Conservation (phyloP, 2,329 filamentous ascomycete genomes). For the Microcera coccophila region DNA sequence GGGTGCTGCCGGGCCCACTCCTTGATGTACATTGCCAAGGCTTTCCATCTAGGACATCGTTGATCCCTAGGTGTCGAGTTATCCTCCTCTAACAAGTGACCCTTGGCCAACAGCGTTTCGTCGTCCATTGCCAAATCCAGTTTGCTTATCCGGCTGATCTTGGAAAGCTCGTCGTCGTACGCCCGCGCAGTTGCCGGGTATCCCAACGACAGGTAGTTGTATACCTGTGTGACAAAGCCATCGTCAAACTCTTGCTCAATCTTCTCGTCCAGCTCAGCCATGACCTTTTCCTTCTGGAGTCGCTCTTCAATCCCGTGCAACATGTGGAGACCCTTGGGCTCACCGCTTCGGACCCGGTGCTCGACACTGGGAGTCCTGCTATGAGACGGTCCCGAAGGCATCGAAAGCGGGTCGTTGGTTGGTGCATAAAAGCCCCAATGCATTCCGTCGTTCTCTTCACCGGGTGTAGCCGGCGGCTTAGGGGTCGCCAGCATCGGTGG, state of each 20-base stretch:
- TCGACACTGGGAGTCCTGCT: constrained; percentile 19
- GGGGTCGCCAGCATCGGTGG: constrained; percentile 52
- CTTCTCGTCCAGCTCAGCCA: constrained; percentile 49
- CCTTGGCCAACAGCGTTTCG: constrained; percentile 55
- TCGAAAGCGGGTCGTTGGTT: constrained; percentile 24
- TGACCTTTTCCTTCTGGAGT: constrained; percentile 46
- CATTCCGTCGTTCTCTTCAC: constrained; percentile 44
- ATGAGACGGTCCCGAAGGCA: constrained; percentile 19
- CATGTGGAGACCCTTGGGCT: constrained; percentile 45
- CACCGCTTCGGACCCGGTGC: constrained; percentile 26
- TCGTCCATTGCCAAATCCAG: constrained; percentile 71
- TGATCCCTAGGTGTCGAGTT: constrained; percentile 42
- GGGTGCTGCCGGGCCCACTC: constrained; percentile 92
- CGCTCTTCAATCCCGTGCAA: constrained; percentile 51
- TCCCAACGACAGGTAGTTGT: constrained; percentile 91
- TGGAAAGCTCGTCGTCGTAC: constrained; percentile 81
- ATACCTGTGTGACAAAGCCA: constrained; percentile 87
- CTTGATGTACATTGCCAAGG: constrained; percentile 74
- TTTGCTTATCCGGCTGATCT: constrained; percentile 68
- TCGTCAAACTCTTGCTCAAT: constrained; percentile 70
- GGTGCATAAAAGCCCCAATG: constrained; percentile 40
- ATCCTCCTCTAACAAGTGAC: constrained; percentile 65
- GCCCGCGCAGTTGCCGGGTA: constrained; percentile 80
- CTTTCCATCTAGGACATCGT: constrained; percentile 73
- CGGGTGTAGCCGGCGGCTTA: constrained; percentile 37